These are phyloP conservation scores for Orychophragmus violaceus DNA, from an alignment of 345 rosid species.

Conservation along the genomic window DNA sequence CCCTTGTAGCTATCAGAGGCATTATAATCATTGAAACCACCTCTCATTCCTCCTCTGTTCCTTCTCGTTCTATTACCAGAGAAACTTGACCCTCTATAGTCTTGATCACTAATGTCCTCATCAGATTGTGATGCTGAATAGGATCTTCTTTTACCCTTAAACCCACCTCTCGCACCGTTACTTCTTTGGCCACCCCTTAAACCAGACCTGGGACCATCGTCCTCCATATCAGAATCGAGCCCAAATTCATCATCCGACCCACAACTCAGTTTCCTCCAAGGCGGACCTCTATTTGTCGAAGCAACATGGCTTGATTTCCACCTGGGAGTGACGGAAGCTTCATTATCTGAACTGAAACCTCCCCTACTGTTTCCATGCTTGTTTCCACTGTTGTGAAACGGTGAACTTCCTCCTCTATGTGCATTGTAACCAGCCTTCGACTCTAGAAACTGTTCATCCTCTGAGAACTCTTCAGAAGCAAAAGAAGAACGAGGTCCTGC, in stretches of 20 bases:
- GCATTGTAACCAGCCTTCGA: conserved; percentile 33
- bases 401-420: conserved; percentile 27
- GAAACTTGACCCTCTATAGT: conserved; percentile 15
- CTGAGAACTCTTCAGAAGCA: conserved; percentile 39
- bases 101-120: conserved; percentile 29
- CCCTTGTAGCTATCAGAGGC: conserved; percentile 18
- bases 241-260: conserved; percentile 69
- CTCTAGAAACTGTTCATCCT: conserved; percentile 37
- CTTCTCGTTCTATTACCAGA: conserved; percentile 26
- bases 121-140: conserved; percentile 47
- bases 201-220: conserved; percentile 31
- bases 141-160: conserved; percentile 33
- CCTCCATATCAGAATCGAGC: conserved; percentile 52
- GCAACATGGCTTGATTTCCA: conserved; percentile 80
- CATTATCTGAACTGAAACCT: conserved; percentile 50
- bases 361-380: conserved; percentile 26
- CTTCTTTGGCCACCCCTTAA: conserved; percentile 28
- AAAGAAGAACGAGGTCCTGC: conserved; percentile 19
- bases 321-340: conserved; percentile 45
- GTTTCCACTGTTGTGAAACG: conserved; percentile 24
- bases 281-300: conserved; percentile 33
- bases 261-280: conserved; percentile 43
- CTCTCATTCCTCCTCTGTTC: conserved; percentile 33
- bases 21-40: conserved; percentile 22
- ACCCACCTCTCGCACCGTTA: conserved; percentile 28